phyloP scores from a whole-genome alignment of 2,329 filamentous ascomycete genomes.

The Cladophialophora yegresii region DNA sequence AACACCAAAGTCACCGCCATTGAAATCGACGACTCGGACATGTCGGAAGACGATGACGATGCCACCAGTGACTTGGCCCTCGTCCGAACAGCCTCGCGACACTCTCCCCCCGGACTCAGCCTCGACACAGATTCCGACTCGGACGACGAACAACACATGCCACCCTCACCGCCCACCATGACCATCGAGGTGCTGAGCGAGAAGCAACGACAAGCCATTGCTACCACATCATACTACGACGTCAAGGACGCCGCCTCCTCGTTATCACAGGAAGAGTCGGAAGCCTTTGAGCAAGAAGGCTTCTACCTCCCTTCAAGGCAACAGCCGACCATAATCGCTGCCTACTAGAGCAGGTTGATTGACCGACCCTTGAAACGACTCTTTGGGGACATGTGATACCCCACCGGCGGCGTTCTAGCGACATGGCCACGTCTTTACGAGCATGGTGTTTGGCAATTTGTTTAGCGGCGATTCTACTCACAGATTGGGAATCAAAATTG shows the following conservation, averaged over 20 bases:
- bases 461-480: conserved; percentile 6
- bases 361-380: conserved; percentile 33
- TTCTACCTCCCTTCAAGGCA: conserved; percentile 52
- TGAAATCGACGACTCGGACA: conserved; percentile 48
- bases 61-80: conserved; percentile 68
- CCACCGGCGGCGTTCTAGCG: conserved; percentile 24
- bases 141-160: conserved; percentile 73
- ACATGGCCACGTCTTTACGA: conserved; percentile 25
- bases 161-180: conserved; percentile 65
- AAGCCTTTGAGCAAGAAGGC: conserved; percentile 50
- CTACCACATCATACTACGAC: conserved; percentile 46
- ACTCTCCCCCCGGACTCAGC: conserved; percentile 69
- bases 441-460: conserved; percentile 29
- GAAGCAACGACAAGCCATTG: conserved; percentile 54
- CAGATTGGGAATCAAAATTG: conserved; percentile 14
- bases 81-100: conserved; percentile 68
- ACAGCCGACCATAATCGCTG: conserved; percentile 51
- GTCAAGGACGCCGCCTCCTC: conserved; percentile 30
- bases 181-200: conserved; percentile 62
- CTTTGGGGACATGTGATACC: conserved; percentile 30
- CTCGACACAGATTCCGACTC: conserved; percentile 65
- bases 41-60: conserved; percentile 55
- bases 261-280: conserved; percentile 35
- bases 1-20: conserved; percentile 60
- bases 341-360: conserved; percentile 46